Base-by-base conservation (phyloP, 2,329 filamentous ascomycete species). In the Colletotrichum destructivum region DNA sequence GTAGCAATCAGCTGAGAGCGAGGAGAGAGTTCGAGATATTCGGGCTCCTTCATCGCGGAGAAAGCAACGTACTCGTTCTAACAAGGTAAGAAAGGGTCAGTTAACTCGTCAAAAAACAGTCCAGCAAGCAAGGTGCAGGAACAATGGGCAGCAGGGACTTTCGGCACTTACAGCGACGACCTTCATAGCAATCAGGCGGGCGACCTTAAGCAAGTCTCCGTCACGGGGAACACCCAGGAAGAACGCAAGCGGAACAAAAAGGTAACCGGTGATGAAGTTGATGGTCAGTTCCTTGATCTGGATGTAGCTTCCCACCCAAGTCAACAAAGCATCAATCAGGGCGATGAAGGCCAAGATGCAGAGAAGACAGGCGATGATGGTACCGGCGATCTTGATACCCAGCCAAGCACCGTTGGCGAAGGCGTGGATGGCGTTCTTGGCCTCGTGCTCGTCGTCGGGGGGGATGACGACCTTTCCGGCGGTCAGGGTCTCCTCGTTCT, bases 331-430 rank as follows among this genome's bases (percentile, higher is more conserved):
- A 78, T 97, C 93, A 77, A 92, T 81, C 51, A 97, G 87, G 38
- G 87, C 92, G 62, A 97, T 87, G 42, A 95, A 86, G 21, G 93
- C 93, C 74, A 97, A 91, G 77, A 97, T 95, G 82, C 93, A 95
- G 38, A 97, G 88, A n/a, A 97, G 86, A 0, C 91, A 94, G 44
- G 91, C 88, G 56, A 93, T 78, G 69, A 97, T 96, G 89, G 95
- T 96, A 73, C 92, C 93, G 4, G 91, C 94, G 75, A 97, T 95
- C 86, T 95, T 96, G 77, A 97, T 87, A 79, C 94, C 94, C 12
- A 96, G 86, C 93, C 93, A 96, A 13, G 94, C 91, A 72, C 94
- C 94, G 75, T 94, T 94, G 74, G 94, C 91, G 77, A 97, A 95
- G 2, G 94, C 94, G 79, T 97, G 94, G 4, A 98, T 88, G 15